These are phyloP conservation scores for Penicillium oxalicum DNA, from an alignment of 2,329 filamentous ascomycete species.

Conservation along the genomic window DNA sequence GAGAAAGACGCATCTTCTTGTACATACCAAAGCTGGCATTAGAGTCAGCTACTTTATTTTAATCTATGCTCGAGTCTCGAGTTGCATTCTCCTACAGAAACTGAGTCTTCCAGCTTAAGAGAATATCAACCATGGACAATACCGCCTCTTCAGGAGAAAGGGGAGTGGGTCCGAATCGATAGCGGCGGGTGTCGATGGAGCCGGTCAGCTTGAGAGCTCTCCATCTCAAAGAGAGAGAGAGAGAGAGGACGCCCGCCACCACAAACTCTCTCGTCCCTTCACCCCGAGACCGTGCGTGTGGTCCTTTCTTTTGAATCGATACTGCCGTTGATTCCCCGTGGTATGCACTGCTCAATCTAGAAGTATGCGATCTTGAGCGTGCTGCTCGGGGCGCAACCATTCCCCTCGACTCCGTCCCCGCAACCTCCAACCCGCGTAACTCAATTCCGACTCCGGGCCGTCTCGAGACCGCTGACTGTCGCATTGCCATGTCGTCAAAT, in stretches of 20 bases:
- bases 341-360: slow-evolving; percentile 21
- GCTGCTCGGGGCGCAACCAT: slow-evolving; percentile 8
- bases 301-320: slow-evolving; percentile 9
- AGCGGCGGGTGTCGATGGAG: too few species aligned
- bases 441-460: slow-evolving; percentile 9
- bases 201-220: not conserved
- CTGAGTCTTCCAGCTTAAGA: too few species aligned
- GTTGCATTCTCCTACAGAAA: too few species aligned
- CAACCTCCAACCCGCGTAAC: slow-evolving; percentile 4
- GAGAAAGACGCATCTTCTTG: too few species aligned
- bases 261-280: slow-evolving; percentile 5
- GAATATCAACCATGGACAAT: too few species aligned
- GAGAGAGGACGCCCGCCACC: slow-evolving; percentile 12
- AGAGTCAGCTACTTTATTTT: too few species aligned
- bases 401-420: slow-evolving; percentile 3
- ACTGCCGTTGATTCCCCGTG: slow-evolving; percentile 1
- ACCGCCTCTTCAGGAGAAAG: not conserved
- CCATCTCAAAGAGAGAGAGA: slow-evolving; percentile 5
- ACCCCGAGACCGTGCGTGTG: slow-evolving; percentile 10
- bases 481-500: slow-evolving; percentile 54
- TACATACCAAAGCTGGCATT: too few species aligned
- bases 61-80: too few species aligned
- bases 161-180: not conserved
- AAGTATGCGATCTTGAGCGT: slow-evolving; percentile 24
- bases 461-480: slow-evolving; percentile 26